phyloP scores from a whole-genome alignment of 768 basidiomycete genomes.

The Ephemerocybe angulata region DNA sequence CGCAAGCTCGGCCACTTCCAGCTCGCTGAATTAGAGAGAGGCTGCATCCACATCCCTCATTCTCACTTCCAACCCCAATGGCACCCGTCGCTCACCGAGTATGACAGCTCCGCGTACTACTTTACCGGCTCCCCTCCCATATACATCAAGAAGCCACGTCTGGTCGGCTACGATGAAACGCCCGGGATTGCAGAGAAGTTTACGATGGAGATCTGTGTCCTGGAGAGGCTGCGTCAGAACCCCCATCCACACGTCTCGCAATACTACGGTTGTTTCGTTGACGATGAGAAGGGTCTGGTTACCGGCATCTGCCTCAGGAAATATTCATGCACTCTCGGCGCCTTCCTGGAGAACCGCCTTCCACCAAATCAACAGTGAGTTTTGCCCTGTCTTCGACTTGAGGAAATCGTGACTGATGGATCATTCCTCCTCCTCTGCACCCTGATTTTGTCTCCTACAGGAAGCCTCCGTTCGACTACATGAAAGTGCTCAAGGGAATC shows the following conservation, averaged over 20 bases:
- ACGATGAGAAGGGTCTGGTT: conserved; percentile 9
- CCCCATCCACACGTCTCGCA: conserved; percentile 19
- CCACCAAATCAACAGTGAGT: conserved; percentile 13
- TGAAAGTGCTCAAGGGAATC: conserved; percentile 12
- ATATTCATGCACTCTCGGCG: conserved; percentile 10
- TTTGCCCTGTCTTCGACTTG: background rate
- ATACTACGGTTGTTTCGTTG: conserved; percentile 19
- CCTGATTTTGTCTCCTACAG: conserved; percentile 1
- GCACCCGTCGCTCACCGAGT: conserved; percentile 2
- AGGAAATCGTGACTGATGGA: background rate
- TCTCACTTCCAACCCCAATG: conserved; percentile 8
- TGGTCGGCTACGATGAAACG: conserved; percentile 10
- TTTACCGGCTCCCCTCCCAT: background rate
- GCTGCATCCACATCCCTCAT: conserved; percentile 1
- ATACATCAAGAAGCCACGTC: conserved; percentile 11
- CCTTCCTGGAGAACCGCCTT: conserved; percentile 7
- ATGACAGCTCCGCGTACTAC: conserved; percentile 4
- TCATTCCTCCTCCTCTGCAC: background rate
- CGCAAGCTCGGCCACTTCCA: conserved; percentile 4
- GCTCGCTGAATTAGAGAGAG: conserved; percentile 1
- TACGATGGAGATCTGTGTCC: conserved; percentile 12
- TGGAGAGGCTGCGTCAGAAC: conserved; percentile 14
- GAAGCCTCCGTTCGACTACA: conserved; percentile 11
- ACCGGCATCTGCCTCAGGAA: conserved; percentile 15
- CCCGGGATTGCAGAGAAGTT: conserved; percentile 5